Evolutionary conservation across 2,329 filamentous ascomycete genomes (phyloP).

Genomic region (Ascochyta koolunga): DNA sequence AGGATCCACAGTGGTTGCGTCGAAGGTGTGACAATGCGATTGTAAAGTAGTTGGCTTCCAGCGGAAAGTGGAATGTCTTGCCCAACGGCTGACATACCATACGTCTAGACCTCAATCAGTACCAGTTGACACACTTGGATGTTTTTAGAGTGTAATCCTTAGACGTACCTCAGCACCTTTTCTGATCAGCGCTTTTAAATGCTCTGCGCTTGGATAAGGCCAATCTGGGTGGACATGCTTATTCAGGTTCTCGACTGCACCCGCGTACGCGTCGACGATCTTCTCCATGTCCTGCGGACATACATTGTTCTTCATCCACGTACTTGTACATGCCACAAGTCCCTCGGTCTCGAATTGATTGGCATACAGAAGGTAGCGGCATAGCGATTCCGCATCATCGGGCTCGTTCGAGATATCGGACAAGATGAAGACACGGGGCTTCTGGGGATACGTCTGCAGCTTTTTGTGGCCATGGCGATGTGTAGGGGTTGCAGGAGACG

Average conservation of each 20-base stretch:
- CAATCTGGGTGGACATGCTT: slow-evolving; percentile 50
- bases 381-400: slow-evolving; percentile 48
- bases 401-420: slow-evolving; percentile 50
- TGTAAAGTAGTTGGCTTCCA: slow-evolving; percentile 54
- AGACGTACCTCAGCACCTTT: slow-evolving; percentile 41
- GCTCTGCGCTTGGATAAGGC: slow-evolving; percentile 37
- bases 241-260: slow-evolving; percentile 55
- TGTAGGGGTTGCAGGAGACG: neutral
- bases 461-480: slow-evolving; percentile 32
- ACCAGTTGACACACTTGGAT: neutral
- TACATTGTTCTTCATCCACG: slow-evolving; percentile 48
- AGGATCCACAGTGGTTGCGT: slow-evolving; percentile 59
- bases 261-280: slow-evolving; percentile 44
- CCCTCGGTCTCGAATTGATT: slow-evolving; percentile 50
- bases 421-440: slow-evolving; percentile 50
- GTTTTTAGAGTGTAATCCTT: neutral
- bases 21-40: slow-evolving; percentile 47
- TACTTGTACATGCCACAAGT: slow-evolving; percentile 49
- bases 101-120: slow-evolving; percentile 30
- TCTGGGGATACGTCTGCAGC: slow-evolving; percentile 39
- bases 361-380: slow-evolving; percentile 46
- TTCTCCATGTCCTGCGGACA: slow-evolving; percentile 45
- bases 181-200: slow-evolving; percentile 32
- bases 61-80: slow-evolving; percentile 47
- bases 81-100: slow-evolving; percentile 47